These are phyloP conservation scores for Alloteropsis semialata DNA, from an alignment of 176 grass and related monocot genomes.

Conservation along the genomic window DNA sequence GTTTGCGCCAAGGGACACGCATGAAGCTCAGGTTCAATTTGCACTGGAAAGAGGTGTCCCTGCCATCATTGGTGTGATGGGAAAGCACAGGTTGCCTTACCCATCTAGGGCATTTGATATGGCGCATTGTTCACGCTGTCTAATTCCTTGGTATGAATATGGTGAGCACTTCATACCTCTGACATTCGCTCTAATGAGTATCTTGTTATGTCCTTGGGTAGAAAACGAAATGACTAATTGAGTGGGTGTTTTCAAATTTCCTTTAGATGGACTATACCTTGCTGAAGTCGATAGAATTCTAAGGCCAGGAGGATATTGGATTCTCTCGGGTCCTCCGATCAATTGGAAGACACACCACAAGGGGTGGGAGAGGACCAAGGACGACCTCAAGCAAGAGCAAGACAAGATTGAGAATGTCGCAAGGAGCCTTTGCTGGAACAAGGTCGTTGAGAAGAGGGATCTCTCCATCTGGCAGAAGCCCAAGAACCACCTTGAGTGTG, in stretches of 20 bases:
- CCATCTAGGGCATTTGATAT: conserved; percentile 94
- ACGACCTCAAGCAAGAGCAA: conserved; percentile 83
- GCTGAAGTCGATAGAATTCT: conserved; percentile 87
- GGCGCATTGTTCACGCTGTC: conserved; percentile 90
- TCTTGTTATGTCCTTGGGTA: background rate
- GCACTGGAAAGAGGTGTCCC: conserved; percentile 91
- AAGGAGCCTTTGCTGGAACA: conserved; percentile 85
- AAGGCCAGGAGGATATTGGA: conserved; percentile 94
- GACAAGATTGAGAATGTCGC: conserved; percentile 80
- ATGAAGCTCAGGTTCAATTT: conserved; percentile 95
- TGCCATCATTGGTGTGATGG: conserved; percentile 93
- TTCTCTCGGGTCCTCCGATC: conserved; percentile 86
- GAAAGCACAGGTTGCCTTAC: conserved; percentile 75
- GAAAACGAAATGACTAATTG: background rate
- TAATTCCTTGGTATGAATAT: conserved; percentile 72
- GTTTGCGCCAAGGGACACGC: conserved; percentile 88
- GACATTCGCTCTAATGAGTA: background rate
- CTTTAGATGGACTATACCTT: conserved; percentile 86
- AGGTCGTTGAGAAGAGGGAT: conserved; percentile 73
- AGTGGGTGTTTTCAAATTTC: background rate
- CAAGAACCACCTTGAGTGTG: conserved; percentile 77
- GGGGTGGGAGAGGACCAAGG: conserved; percentile 81
- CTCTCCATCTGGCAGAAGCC: conserved; percentile 95
- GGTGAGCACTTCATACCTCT: conserved; percentile 49
- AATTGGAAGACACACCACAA: conserved; percentile 79